Base-by-base conservation (phyloP, 208 protist species). In the Leishmania tropica region DNA sequence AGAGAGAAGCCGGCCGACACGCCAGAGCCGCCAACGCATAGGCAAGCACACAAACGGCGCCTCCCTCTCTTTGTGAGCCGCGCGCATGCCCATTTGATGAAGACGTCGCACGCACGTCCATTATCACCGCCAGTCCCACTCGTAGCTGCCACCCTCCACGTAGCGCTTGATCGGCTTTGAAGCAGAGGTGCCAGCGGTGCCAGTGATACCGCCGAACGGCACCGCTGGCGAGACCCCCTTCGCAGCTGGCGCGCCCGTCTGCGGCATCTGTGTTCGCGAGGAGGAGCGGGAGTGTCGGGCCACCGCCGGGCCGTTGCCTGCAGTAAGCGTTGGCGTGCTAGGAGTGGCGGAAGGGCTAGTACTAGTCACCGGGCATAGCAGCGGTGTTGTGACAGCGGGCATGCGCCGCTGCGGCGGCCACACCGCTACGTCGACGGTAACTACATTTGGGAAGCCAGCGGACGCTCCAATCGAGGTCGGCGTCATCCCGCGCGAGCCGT, bases 91-190 rank as follows among this genome's bases (percentile, higher is more conserved):
- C 60, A 10, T 3, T 31, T 7, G 7, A 62, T 62, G n/a, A 35
- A 15, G 60, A 67, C n/a, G 11, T 58, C 31, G 19, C 64, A 13
- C 78, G 74, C 78, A 68, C 24, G n/a, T 45, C 24, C 65, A 48
- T 17, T 47, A 56, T 10, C 31, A 13, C 15, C 85, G 76, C 89
- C 91, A 94, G 64, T 90, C 87, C 91, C 91, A 94, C 13, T 89
- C 85, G 80, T 88, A 92, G 76, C 72, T 75, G 5, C 89, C 86
- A 35, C 84, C 84, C 28, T 88, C 87, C 48, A 89, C 54, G 64
- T 85, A 83, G 19, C 88, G 85, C 81, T 86, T 89, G 47, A 90
- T 74, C 31, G 76, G 85, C 76, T 81, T 82, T 31, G 80, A 81
- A 31, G 48, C 3, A 37, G 72, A 37, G 72, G 48, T 42, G 31